phyloP scores from a whole-genome alignment of 768 basidiomycete genomes.

The Termitomyces sp. region DNA sequence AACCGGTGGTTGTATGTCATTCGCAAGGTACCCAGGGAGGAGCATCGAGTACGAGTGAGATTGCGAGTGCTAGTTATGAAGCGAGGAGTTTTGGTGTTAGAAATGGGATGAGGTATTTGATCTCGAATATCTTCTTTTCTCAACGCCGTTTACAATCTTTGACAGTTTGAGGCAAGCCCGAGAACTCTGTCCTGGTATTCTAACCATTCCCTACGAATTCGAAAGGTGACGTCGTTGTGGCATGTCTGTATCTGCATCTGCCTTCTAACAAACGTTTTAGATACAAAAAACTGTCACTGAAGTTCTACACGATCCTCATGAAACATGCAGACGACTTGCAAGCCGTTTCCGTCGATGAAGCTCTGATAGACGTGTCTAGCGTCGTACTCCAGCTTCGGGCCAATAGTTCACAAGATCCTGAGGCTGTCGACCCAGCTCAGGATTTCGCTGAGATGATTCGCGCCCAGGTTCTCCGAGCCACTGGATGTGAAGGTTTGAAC shows the following conservation, averaged over 20 bases:
- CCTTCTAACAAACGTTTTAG: slow-evolving; percentile 31
- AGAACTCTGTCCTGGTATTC: slow-evolving; percentile 66
- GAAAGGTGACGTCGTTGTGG: slow-evolving; percentile 49
- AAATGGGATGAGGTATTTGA: slow-evolving; percentile 88
- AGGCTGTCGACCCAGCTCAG: slow-evolving; percentile 57
- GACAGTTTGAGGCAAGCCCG: slow-evolving; percentile 66
- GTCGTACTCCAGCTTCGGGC: slow-evolving; percentile 41
- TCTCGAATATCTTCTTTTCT: neutral
- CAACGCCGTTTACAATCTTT: neutral
- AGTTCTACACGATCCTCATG: slow-evolving; percentile 94
- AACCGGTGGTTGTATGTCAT: slow-evolving; percentile 94
- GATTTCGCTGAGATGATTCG: slow-evolving; percentile 82
- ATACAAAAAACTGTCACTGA: slow-evolving; percentile 79
- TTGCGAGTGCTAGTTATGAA: slow-evolving; percentile 94
- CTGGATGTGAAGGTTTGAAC: slow-evolving; percentile 75
- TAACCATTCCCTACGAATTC: slow-evolving; percentile 93
- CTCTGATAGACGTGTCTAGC: slow-evolving; percentile 82
- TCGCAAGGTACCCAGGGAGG: slow-evolving; percentile 78
- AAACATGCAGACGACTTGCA: slow-evolving; percentile 86
- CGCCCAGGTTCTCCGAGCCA: slow-evolving; percentile 68
- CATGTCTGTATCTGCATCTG: neutral
- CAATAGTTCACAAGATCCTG: slow-evolving; percentile 22
- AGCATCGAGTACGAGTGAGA: slow-evolving; percentile 83
- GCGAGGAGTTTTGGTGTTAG: slow-evolving; percentile 83
- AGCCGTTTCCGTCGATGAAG: slow-evolving; percentile 96